A percentile compares a stretch with the other conserved stretches of the same genome.
phyloP scores from a whole-genome alignment of 495 filamentous ascomycete genomes.

The Cryomyces minteri region DNA sequence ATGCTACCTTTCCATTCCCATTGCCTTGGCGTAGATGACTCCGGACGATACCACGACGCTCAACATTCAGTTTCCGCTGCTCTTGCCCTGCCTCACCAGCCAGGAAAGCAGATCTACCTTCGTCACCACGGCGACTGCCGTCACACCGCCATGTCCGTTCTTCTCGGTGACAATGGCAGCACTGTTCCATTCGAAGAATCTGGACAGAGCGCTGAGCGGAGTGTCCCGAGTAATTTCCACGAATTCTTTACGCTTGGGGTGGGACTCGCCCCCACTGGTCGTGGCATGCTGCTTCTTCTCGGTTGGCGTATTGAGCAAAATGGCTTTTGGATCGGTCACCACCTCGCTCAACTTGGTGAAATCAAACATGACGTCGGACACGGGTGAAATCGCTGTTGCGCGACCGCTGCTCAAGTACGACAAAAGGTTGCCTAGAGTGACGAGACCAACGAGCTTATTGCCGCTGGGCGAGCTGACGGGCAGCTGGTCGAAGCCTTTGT shows the following conservation, averaged over 20 bases:
- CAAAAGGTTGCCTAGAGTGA: slow-evolving; percentile 89
- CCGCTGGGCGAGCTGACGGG: slow-evolving; percentile 59
- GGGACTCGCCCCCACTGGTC: neutral
- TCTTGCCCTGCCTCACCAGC: slow-evolving; percentile 57
- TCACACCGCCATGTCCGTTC: slow-evolving; percentile 35
- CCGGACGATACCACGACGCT: too few relatives aligned
- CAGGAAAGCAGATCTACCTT: slow-evolving; percentile 94
- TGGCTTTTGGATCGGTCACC: slow-evolving; percentile 53
- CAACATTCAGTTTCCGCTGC: too few relatives aligned
- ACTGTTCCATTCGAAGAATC: slow-evolving; percentile 96
- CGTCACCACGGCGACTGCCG: slow-evolving; percentile 78
- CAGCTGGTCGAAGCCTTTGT: slow-evolving; percentile 90
- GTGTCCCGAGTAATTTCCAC: slow-evolving; percentile 90
- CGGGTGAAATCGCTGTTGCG: slow-evolving; percentile 47
- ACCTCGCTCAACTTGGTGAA: slow-evolving; percentile 73
- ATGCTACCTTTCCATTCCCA: too few relatives aligned
- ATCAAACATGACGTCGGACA: slow-evolving; percentile 90
- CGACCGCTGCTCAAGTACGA: slow-evolving; percentile 71
- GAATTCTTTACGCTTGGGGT: slow-evolving; percentile 43
- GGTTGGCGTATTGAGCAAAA: slow-evolving; percentile 2
- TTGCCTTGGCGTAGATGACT: too few relatives aligned
- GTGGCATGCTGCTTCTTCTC: slow-evolving; percentile 5
- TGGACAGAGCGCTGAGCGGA: slow-evolving; percentile 59
- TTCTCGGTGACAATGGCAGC: slow-evolving; percentile 81
- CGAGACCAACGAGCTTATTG: slow-evolving; percentile 62